phyloP scores from a whole-genome alignment of 139 green algal genomes.

The Closterium sp. region DNA sequence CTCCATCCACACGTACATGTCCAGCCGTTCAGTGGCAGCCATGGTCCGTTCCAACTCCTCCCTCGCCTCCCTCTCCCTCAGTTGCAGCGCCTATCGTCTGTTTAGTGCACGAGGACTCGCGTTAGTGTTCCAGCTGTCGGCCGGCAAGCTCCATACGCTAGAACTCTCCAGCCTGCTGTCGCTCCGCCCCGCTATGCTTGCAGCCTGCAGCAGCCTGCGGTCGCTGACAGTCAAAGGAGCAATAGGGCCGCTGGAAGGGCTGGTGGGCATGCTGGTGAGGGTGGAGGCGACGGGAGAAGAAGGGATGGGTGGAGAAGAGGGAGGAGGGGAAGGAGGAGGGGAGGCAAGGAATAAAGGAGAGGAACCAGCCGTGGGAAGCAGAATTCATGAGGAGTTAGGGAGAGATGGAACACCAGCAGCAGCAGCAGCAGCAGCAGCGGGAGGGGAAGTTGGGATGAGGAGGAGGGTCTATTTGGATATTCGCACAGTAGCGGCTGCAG shows the following conservation, averaged over 20 bases:
- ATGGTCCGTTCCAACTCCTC: neutral
- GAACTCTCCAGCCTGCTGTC: neutral
- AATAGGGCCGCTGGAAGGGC: neutral
- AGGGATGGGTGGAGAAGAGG: too few species aligned
- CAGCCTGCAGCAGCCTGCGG: neutral
- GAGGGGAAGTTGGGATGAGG: too few species aligned
- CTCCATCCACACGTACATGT: neutral
- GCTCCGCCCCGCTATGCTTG: neutral
- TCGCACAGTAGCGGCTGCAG: neutral
- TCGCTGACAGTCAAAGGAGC: neutral
- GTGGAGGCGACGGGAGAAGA: too few species aligned
- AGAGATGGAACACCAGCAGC: neutral
- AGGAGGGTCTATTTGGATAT: neutral
- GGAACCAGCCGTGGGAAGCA: too few species aligned
- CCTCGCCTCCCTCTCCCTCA: neutral
- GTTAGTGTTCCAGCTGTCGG: neutral
- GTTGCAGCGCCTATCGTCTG: too few species aligned
- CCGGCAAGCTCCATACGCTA: neutral
- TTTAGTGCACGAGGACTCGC: too few species aligned
- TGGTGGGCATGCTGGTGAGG: neutral
- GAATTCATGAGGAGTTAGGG: too few species aligned
- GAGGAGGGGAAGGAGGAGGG: neutral
- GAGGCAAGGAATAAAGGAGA: neutral
- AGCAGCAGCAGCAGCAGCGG: neutral
- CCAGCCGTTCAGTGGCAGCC: neutral